Evolutionary conservation across 768 basidiomycete species (phyloP), one percentile per base, ranked within the genome.

Genomic region (Mycena latifolia): DNA sequence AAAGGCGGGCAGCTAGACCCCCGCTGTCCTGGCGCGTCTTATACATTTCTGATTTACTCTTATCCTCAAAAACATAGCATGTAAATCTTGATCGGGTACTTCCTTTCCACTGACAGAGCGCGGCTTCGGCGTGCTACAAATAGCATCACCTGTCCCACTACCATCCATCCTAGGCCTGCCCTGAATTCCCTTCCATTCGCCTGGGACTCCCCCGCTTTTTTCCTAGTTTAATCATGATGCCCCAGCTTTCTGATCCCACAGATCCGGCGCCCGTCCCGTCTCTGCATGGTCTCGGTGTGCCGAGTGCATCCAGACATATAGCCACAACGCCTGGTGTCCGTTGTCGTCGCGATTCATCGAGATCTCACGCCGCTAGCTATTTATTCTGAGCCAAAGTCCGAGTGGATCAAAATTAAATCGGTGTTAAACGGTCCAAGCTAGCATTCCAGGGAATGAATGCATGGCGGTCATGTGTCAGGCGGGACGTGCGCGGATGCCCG

Each of bases 91-190:
- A 67, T 67, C 66, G 56, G 66, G 20, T 62, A 57, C 60, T 62
- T 67, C 61, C 43, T 52, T 61, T 52, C 9, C 61, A 67, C 43
- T 67, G 61, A 58, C 61, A 67, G 50, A 59, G 60, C 45, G 66
- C 65, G 61, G 66, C 66, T 67, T 67, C 66, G 61, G 51, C n/a
- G 66, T 39, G 66, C 66, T 57, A 67, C 56, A 58, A 58, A 52
- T 62, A 50, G 60, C 66, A 50, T 67, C 66, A 67, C 51, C 66
- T 63, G 61, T 57, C 61, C 27, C n/a, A n/a, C n/a, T n/a, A n/a
- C n/a, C 46, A 45, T 33, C 47, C 27, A 37, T 15, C n/a, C 28
- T 12, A 6, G 3, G 6, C 1, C 54, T 39, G 62, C 62, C 55
- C 61, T 54, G 52, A 45, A 35, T 15, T 15, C 25, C 28, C 14